Conservation (phyloP, 148 eudicot species). For the Polygonum aviculare region DNA sequence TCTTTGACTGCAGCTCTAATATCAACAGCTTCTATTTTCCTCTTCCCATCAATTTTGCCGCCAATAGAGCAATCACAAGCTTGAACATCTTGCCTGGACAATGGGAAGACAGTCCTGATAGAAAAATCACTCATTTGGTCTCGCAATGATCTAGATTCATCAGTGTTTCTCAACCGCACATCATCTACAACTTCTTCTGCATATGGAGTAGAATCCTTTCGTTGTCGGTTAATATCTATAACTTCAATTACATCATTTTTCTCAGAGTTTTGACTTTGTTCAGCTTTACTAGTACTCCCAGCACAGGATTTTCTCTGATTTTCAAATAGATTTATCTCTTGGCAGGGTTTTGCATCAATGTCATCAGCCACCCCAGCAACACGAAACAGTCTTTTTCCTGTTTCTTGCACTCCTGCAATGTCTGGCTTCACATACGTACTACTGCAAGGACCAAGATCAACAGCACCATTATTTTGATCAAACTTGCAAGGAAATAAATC, state of each 20-base stretch:
- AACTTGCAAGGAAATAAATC: slow-evolving; percentile 62
- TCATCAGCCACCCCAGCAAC: slow-evolving; percentile 27
- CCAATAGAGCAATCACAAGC: slow-evolving; percentile 31
- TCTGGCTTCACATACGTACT: slow-evolving; percentile 14
- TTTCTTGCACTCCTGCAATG: slow-evolving; percentile 25
- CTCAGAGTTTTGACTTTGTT: slow-evolving; percentile 23
- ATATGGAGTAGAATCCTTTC: slow-evolving; percentile 13
- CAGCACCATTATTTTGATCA: slow-evolving; percentile 36
- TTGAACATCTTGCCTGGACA: slow-evolving; percentile 39
- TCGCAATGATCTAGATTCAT: slow-evolving; percentile 28
- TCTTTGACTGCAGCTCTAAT: slow-evolving; percentile 64
- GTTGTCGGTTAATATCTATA: slow-evolving; percentile 34
- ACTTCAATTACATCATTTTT: slow-evolving; percentile 25
- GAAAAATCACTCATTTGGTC: slow-evolving; percentile 62
- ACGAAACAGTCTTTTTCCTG: slow-evolving; percentile 26
- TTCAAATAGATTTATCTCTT: slow-evolving; percentile 28
- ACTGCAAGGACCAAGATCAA: slow-evolving; percentile 30
- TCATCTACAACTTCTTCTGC: slow-evolving; percentile 38
- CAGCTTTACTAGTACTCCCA: slow-evolving; percentile 43
- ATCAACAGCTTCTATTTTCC: slow-evolving; percentile 36
- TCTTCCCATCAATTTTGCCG: slow-evolving; percentile 44
- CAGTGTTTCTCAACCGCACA: slow-evolving; percentile 43
- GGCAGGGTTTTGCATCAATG: slow-evolving; percentile 29
- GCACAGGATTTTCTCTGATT: slow-evolving; percentile 45
- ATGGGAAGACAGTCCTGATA: slow-evolving; percentile 72